A percentile compares a stretch with the other conserved stretches of the same genome.
Conservation (phyloP, 495 filamentous ascomycete genomes). For the Trichoderma virens region DNA sequence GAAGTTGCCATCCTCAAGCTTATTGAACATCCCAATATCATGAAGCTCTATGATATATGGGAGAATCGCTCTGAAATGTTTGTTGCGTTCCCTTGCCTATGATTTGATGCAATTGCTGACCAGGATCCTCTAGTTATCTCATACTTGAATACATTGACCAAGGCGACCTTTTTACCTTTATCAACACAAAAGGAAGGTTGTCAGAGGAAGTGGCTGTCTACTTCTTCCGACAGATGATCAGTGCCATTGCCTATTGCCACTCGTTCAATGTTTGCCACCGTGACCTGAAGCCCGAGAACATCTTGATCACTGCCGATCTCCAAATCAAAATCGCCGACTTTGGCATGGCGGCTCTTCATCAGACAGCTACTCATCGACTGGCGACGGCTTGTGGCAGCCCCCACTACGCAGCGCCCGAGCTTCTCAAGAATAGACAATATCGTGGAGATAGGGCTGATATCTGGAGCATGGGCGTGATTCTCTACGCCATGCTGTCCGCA, state of each 20-base stretch:
- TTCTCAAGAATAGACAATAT: conserved; percentile 64
- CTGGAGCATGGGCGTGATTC: conserved; percentile 90
- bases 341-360: conserved; percentile 92
- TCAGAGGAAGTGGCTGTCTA: conserved; percentile 71
- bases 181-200: conserved; percentile 58
- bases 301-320: conserved; percentile 62
- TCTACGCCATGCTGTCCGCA: conserved; percentile 75
- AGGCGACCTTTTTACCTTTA: conserved; percentile 82
- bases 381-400: conserved; percentile 91
- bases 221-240: conserved; percentile 87
- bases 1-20: conserved; percentile 96
- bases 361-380: conserved; percentile 59
- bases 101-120: conserved; percentile 17
- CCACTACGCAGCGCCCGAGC: conserved; percentile 91
- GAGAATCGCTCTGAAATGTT: conserved; percentile 91
- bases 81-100: conserved; percentile 25
- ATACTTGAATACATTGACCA: conserved; percentile 91
- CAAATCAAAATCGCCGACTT: conserved; percentile 94
- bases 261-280: conserved; percentile 90
- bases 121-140: conserved; percentile 60
- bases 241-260: conserved; percentile 87
- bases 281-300: conserved; percentile 96
- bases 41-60: conserved; percentile 90
- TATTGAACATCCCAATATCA: conserved; percentile 87
- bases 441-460: conserved; percentile 80